phyloP scores from a whole-genome alignment of 2,329 filamentous ascomycete species.

The Colletotrichum salicis region DNA sequence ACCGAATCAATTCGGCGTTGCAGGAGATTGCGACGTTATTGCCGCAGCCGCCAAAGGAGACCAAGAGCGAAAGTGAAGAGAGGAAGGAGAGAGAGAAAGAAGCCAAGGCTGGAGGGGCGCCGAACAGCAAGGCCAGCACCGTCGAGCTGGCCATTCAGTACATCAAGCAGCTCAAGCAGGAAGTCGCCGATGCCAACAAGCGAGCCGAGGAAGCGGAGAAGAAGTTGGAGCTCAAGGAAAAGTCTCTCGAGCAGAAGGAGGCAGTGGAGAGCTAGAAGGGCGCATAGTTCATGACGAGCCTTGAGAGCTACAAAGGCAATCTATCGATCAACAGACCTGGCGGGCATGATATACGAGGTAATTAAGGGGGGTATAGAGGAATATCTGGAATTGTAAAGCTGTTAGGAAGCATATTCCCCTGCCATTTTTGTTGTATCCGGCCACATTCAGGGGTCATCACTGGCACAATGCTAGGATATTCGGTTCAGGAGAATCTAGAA shows the following conservation, averaged over 20 bases:
- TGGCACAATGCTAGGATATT: constrained; percentile 1
- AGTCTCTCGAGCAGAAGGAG: not conserved
- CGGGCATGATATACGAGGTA: constrained; percentile 28
- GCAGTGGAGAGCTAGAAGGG: not conserved
- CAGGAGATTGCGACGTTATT: constrained; percentile 90
- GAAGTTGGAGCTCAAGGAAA: constrained; percentile 55
- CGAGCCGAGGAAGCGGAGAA: constrained; percentile 74
- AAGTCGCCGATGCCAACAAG: constrained; percentile 73
- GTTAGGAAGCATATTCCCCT: not conserved
- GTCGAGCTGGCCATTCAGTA: constrained; percentile 98
- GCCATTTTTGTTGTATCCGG: not conserved
- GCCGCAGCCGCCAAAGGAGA: constrained; percentile 65
- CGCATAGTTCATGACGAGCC: not conserved
- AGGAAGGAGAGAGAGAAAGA: constrained; percentile 59
- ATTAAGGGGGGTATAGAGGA: constrained; percentile 12
- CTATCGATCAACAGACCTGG: not conserved
- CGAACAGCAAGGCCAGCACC: constrained; percentile 93
- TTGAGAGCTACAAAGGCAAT: not conserved
- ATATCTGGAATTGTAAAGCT: constrained; percentile 17
- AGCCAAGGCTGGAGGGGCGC: constrained; percentile 58
- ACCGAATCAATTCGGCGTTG: constrained; percentile 93
- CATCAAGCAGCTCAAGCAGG: constrained; percentile 84
- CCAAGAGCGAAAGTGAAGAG: constrained; percentile 54
- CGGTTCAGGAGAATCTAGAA: constrained; percentile 4
- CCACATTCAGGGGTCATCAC: not conserved